phyloP scores from a whole-genome alignment of 257 asterid species.

The Ilex aquifolium region DNA sequence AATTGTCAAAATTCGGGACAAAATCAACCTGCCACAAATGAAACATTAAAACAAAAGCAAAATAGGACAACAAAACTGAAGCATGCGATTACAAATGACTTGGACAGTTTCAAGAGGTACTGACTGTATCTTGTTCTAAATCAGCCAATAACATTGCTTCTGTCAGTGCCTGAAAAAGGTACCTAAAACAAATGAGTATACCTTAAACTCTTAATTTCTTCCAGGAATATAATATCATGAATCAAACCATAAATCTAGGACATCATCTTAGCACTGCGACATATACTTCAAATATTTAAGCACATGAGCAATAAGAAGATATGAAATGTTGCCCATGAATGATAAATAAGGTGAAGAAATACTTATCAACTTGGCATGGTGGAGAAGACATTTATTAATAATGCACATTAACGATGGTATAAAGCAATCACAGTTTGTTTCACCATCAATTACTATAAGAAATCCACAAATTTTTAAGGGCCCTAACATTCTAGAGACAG shows the following conservation, averaged over 20 bases:
- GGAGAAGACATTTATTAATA: no score
- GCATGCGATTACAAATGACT: slow-evolving; percentile 7
- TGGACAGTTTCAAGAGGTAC: slow-evolving; percentile 20
- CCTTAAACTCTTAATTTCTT: slow-evolving; percentile 6
- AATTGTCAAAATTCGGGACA: slow-evolving; percentile 89
- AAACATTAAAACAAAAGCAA: slow-evolving; percentile 11
- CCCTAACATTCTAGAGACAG: no score
- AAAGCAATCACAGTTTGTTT: no score
- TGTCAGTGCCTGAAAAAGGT: slow-evolving; percentile 67
- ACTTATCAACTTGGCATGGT: no score
- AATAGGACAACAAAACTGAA: neutral
- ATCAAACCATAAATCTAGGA: neutral
- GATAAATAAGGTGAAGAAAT: no score
- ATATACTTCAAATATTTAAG: no score
- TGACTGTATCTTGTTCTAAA: slow-evolving; percentile 80
- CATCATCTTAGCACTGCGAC: neutral
- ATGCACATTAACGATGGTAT: no score
- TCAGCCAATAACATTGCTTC: slow-evolving; percentile 95
- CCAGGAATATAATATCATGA: neutral
- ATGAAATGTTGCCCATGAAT: neutral
- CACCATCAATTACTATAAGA: no score
- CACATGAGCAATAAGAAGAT: neutral
- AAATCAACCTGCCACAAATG: slow-evolving; percentile 72
- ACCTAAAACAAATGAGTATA: slow-evolving; percentile 7
- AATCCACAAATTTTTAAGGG: no score